Conservation (phyloP, 192 early-diverging fungal genomes). For the Neocallimastix lanati region DNA sequence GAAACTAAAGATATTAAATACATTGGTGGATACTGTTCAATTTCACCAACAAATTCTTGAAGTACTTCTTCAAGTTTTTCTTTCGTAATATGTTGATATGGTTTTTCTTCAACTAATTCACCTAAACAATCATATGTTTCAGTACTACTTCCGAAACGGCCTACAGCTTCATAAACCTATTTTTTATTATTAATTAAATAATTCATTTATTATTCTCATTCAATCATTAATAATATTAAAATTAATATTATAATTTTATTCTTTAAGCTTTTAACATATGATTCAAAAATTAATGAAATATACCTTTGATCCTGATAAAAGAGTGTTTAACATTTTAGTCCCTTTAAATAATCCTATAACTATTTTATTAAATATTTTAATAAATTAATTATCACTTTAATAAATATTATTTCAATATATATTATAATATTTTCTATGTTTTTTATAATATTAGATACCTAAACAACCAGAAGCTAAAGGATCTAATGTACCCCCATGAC, state of each 20-base stretch:
- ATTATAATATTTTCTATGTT: too few relatives aligned
- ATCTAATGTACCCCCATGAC: slow-evolving; percentile 5
- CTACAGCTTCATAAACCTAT: slow-evolving; percentile 1
- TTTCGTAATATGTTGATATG: slow-evolving; percentile 14
- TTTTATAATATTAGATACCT: background rate
- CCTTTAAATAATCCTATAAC: slow-evolving; percentile 3
- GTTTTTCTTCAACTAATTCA: background rate
- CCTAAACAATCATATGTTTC: slow-evolving; percentile 2
- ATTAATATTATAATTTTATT: too few relatives aligned
- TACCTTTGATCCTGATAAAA: slow-evolving; percentile 1
- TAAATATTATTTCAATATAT: too few relatives aligned
- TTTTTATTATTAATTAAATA: background rate
- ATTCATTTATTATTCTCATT: background rate
- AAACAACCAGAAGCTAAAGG: slow-evolving; percentile 3
- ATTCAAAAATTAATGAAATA: background rate
- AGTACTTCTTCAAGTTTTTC: slow-evolving; percentile 14
- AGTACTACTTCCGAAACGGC: background rate
- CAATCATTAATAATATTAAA: too few relatives aligned
- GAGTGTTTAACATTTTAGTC: slow-evolving; percentile 1
- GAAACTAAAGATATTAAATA: slow-evolving; percentile 10
- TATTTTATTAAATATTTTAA: too few relatives aligned
- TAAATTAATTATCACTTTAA: too few relatives aligned
- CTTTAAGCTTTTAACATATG: too few relatives aligned
- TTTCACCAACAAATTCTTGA: slow-evolving; percentile 31
- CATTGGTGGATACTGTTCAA: slow-evolving; percentile 42